phyloP scores from a whole-genome alignment of 371 early-diverging fungal genomes.

The Mortierella sp. region DNA sequence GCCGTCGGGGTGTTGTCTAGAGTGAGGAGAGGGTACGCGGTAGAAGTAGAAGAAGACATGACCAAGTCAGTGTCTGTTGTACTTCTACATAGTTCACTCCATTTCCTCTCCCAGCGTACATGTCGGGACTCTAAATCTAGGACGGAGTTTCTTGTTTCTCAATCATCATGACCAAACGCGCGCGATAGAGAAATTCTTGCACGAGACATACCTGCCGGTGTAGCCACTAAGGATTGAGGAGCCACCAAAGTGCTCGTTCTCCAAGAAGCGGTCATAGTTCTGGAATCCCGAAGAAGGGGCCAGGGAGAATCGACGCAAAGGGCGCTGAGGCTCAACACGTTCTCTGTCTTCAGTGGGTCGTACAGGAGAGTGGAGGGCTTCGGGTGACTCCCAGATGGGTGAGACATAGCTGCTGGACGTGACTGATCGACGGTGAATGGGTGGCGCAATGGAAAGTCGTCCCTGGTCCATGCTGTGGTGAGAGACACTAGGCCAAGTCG shows the following conservation, averaged over 20 bases:
- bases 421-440: constrained; percentile 30
- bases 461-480: constrained; percentile 4
- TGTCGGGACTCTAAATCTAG: constrained; percentile 29
- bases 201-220: neutral
- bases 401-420: constrained; percentile 24
- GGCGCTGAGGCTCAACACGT: constrained; percentile 33
- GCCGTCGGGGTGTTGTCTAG: constrained; percentile 18
- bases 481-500: constrained; percentile 30
- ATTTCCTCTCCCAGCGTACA: neutral
- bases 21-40: neutral
- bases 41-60: neutral
- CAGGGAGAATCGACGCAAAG: constrained; percentile 38
- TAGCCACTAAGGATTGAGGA: neutral
- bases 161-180: neutral
- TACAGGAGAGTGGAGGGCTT: neutral
- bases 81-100: too few relatives aligned
- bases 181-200: neutral
- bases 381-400: constrained; percentile 41
- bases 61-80: neutral
- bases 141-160: neutral
- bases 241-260: constrained; percentile 22
- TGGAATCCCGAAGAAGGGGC: constrained; percentile 53
- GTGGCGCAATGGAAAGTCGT: constrained; percentile 9
- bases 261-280: constrained; percentile 39
- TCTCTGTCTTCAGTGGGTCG: constrained; percentile 16